Evolutionary conservation across 2,329 filamentous ascomycete species (phyloP).

Genomic region (Hypoxylon sp.): DNA sequence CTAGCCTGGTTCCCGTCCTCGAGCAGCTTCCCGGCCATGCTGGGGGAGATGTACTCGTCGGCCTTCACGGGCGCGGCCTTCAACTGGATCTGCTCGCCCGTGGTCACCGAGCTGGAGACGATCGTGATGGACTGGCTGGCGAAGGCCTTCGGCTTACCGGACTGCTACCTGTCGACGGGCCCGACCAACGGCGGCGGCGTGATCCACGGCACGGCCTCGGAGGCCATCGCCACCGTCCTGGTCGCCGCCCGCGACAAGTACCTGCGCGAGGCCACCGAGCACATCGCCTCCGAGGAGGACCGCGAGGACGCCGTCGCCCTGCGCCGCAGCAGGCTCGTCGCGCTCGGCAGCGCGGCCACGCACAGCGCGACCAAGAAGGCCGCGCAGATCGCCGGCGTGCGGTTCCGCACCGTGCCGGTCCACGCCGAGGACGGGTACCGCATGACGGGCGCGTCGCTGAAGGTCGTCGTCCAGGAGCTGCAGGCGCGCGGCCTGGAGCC

Average conservation of each 20-base stretch:
- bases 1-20: constrained; percentile 94
- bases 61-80: constrained; percentile 91
- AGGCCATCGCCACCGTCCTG: constrained; percentile 86
- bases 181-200: constrained; percentile 82
- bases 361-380: constrained; percentile 90
- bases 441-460: constrained; percentile 72
- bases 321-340: constrained; percentile 76
- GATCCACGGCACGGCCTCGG: constrained; percentile 91
- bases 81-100: constrained; percentile 96
- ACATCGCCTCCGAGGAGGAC: constrained; percentile 59
- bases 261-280: constrained; percentile 66
- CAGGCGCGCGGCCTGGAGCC: constrained; percentile 77
- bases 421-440: constrained; percentile 70
- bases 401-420: constrained; percentile 75
- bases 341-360: constrained; percentile 78
- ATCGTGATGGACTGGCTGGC: constrained; percentile 93
- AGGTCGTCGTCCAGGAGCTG: constrained; percentile 69
- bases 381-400: constrained; percentile 84
- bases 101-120: constrained; percentile 92
- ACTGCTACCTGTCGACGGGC: constrained; percentile 76
- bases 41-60: constrained; percentile 91
- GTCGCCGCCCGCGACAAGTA: constrained; percentile 86
- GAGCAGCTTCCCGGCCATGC: constrained; percentile 82
- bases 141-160: constrained; percentile 75
- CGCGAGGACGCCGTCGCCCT: constrained; percentile 75